Evolutionary conservation across 2,329 filamentous ascomycete genomes (phyloP), one percentile per base, ranked within the genome.

Genomic region (Colletotrichum ledebouriae): DNA sequence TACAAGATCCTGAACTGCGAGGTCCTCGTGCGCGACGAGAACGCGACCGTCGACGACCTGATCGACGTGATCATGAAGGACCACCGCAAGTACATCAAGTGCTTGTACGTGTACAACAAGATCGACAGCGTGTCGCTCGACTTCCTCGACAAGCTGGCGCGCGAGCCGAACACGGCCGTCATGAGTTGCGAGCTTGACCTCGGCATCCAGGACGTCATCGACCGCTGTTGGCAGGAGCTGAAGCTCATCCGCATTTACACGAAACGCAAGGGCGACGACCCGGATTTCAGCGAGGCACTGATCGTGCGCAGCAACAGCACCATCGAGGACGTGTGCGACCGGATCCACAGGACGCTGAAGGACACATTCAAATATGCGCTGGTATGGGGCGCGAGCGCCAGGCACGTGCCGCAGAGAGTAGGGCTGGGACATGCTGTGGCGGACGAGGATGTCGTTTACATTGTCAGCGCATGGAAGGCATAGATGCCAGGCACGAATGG

Each of bases 41-140:
- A 97, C 78, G 94, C 92, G 46, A 98, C 96, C 1, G 94, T 99
- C 41, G 96, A 99, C 82, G 95, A 99, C 81, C 92, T 99, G 79
- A 99, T 99, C 82, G 96, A 99, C 79, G 94, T 98, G 70, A 98
- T 99, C 81, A 98, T 98, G 95, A 97, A 96, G 81, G 94, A 98
- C 77, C 96, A 99, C 84, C 87, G 96, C 77, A 99, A 97, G 80
- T 99, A 99, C 85, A 98, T 99, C 84, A 89, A 86, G 78, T 91
- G 93, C 77, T 86, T 99, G 37, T 99, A 99, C 82, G 95, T 98
- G 37, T 99, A 99, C 89, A 99, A 99, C 91, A 99, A 99, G 83
- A 97, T 99, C 82, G 96, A 99, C 83, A 91, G 89, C 78, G 93
- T 99, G 69, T 95, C 92, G 47, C 88, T 99, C 72, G 94, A 98